phyloP scores from a whole-genome alignment of 139 green algal genomes.

The Chlorella vulgaris region DNA sequence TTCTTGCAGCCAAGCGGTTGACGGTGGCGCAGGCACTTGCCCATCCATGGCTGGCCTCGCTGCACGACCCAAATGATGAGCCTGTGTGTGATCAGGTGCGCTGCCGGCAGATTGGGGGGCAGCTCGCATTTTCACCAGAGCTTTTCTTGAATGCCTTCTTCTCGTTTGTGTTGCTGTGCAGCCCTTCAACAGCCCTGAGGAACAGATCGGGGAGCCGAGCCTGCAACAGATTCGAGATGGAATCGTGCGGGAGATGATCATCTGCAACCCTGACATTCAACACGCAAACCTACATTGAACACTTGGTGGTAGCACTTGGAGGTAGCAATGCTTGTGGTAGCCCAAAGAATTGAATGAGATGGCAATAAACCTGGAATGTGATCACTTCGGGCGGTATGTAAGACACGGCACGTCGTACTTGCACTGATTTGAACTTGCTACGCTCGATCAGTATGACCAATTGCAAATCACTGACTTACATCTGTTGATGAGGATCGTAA shows the following conservation, averaged over 20 bases:
- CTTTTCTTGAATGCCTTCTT: not conserved
- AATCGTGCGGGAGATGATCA: constrained; percentile 38
- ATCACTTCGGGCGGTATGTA: no score
- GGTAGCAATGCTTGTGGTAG: no score
- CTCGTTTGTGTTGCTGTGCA: not conserved
- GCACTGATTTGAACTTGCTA: no score
- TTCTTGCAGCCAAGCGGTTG: constrained; percentile 55
- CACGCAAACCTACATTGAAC: not conserved
- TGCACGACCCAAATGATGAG: constrained; percentile 77
- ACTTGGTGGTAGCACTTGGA: not conserved
- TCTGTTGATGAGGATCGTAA: no score
- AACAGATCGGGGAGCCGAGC: constrained; percentile 9
- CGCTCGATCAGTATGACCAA: no score
- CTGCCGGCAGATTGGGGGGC: not conserved
- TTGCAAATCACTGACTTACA: no score
- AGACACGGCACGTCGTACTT: no score
- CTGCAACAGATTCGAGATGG: constrained; percentile 32
- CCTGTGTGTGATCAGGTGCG: constrained; percentile 56
- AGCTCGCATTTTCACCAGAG: no score
- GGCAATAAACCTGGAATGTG: no score
- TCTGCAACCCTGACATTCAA: constrained; percentile 43
- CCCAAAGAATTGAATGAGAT: no score
- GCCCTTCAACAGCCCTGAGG: constrained; percentile 25
- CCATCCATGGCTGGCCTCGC: constrained; percentile 86
- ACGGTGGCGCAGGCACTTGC: constrained; percentile 79